Evolutionary conservation across 768 basidiomycete genomes (phyloP).

Genomic region (Suillus subluteus): DNA sequence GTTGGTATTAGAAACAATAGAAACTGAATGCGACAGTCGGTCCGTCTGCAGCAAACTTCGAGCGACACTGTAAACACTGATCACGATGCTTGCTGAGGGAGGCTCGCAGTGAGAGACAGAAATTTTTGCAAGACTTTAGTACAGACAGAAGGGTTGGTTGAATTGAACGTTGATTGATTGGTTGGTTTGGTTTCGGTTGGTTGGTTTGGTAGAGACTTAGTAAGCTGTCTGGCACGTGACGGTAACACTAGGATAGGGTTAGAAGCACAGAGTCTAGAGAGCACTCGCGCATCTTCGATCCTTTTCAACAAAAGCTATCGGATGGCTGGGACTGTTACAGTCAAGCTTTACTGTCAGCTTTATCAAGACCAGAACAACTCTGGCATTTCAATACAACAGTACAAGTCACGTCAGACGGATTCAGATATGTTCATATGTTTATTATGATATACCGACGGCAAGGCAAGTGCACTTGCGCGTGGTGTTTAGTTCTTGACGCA

Average conservation of each 20-base stretch:
- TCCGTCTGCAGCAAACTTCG: not conserved
- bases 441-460: not conserved
- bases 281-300: no score
- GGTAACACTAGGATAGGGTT: no score
- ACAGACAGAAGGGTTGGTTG: no score
- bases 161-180: no score
- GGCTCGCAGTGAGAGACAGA: no score
- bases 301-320: no score
- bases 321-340: not conserved
- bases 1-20: not conserved
- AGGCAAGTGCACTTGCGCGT: not conserved
- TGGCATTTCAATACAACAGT: not conserved
- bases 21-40: not conserved
- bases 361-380: not conserved
- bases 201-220: no score
- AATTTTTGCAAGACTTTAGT: no score
- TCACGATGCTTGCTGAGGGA: no score
- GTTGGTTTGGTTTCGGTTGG: no score
- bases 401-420: not conserved
- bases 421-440: not conserved
- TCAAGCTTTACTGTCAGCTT: not conserved
- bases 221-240: no score
- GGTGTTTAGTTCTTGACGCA: slow-evolving; percentile 2
- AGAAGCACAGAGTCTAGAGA: no score
- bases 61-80: not conserved